Evolutionary conservation across 768 basidiomycete genomes (phyloP).

Genomic region (Tephrocybe rancida): DNA sequence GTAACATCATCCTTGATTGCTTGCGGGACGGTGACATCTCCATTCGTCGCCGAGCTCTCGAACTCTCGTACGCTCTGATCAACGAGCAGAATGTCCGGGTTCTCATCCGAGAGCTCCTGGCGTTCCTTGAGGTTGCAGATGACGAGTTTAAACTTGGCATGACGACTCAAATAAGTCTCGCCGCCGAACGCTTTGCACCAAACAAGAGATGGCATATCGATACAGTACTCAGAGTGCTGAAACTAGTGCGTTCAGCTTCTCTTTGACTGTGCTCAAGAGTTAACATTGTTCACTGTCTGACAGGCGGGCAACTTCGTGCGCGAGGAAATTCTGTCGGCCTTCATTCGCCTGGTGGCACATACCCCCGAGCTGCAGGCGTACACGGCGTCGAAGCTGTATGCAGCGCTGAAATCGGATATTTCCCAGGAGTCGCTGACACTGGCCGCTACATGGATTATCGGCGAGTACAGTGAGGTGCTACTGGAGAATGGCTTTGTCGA

Average conservation of each 20-base stretch:
- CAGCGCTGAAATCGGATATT: conserved; percentile 85
- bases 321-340: conserved; percentile 93
- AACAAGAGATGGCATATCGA: conserved; percentile 99
- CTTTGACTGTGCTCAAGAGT: neutral
- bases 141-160: conserved; percentile 98
- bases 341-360: conserved; percentile 94
- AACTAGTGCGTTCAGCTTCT: conserved; percentile 61
- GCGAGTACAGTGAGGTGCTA: conserved; percentile 92
- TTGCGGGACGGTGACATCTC: conserved; percentile 99
- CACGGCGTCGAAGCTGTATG: conserved; percentile 89
- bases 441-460: conserved; percentile 93
- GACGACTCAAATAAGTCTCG: conserved; percentile 96
- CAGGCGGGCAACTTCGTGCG: conserved; percentile 98
- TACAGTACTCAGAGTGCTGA: conserved; percentile 89
- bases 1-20: conserved; percentile 98
- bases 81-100: conserved; percentile 94
- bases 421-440: conserved; percentile 96
- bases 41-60: conserved; percentile 93
- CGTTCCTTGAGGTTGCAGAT: conserved; percentile 97
- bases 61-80: conserved; percentile 95
- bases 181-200: conserved; percentile 95
- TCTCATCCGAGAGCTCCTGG: conserved; percentile 88
- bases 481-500: conserved; percentile 83
- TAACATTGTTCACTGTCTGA: neutral
- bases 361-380: conserved; percentile 97